A percentile compares a stretch with the other conserved stretches of the same genome.
phyloP scores from a whole-genome alignment of 2,329 filamentous ascomycete genomes.

The Sphaerulina populicola region DNA sequence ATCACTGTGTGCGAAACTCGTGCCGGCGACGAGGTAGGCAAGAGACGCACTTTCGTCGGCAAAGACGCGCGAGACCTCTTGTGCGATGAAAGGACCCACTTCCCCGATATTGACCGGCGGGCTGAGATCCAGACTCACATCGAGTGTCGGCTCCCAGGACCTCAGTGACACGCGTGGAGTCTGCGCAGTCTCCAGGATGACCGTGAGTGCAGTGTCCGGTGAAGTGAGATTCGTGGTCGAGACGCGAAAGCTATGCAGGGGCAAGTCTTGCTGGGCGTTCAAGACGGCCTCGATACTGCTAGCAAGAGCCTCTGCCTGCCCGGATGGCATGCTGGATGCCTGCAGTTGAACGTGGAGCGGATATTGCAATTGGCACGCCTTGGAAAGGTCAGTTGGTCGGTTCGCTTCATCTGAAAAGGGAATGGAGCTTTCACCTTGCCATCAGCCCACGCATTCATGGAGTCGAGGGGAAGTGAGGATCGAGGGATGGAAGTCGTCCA shows the following conservation, averaged over 20 bases:
- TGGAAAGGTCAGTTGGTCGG: slow-evolving; percentile 34
- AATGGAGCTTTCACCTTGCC: slow-evolving; percentile 58
- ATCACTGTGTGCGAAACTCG: slow-evolving; percentile 20
- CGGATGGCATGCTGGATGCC: slow-evolving; percentile 43
- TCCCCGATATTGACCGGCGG: slow-evolving; percentile 56
- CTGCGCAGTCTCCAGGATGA: slow-evolving; percentile 40
- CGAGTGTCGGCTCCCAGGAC: slow-evolving; percentile 60
- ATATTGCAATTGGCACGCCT: slow-evolving; percentile 84
- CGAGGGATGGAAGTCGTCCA: slow-evolving; percentile 87
- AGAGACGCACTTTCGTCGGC: slow-evolving; percentile 83
- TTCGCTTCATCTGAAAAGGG: not conserved
- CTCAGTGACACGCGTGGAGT: slow-evolving; percentile 41
- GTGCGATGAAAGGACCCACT: slow-evolving; percentile 68
- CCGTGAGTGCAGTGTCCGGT: slow-evolving; percentile 51
- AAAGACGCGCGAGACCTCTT: slow-evolving; percentile 69
- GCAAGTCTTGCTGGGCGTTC: slow-evolving; percentile 79
- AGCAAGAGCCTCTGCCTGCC: slow-evolving; percentile 51
- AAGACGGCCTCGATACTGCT: slow-evolving; percentile 77
- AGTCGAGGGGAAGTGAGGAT: slow-evolving; percentile 69
- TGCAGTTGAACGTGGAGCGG: slow-evolving; percentile 75
- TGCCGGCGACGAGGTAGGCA: slow-evolving; percentile 28
- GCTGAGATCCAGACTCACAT: slow-evolving; percentile 66
- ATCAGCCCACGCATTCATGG: slow-evolving; percentile 87
- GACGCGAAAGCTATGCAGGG: slow-evolving; percentile 71
- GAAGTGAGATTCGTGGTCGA: slow-evolving; percentile 10